phyloP scores from a whole-genome alignment of 768 basidiomycete genomes.

The Amyloporia xantha region DNA sequence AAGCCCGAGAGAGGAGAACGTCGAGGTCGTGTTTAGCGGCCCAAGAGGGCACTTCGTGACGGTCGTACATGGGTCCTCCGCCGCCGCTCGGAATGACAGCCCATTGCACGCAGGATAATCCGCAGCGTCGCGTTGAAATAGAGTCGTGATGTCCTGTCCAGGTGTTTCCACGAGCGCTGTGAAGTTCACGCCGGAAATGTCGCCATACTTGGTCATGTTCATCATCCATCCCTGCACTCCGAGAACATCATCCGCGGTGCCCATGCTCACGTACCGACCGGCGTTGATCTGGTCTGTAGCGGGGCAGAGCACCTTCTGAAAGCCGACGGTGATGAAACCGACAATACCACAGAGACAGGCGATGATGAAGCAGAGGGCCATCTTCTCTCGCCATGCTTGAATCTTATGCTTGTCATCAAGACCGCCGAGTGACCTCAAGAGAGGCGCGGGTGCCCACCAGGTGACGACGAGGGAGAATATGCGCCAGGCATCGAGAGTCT shows the following conservation, averaged over 20 bases:
- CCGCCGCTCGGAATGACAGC: conserved; percentile 60
- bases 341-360: conserved; percentile 67
- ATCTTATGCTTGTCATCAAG: conserved; percentile 69
- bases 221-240: conserved; percentile 72
- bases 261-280: conserved; percentile 44
- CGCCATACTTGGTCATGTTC: conserved; percentile 55
- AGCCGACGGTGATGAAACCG: conserved; percentile 91
- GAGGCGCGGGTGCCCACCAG: conserved; percentile 83
- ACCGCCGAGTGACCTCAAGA: conserved; percentile 69
- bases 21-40: conserved; percentile 46
- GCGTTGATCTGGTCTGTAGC: conserved; percentile 36
- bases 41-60: conserved; percentile 62
- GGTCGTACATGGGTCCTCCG: conserved; percentile 62
- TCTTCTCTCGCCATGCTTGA: conserved; percentile 98
- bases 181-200: conserved; percentile 50
- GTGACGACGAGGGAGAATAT: conserved; percentile 75
- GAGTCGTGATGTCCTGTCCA: conserved; percentile 87
- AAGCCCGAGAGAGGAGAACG: conserved; percentile 56
- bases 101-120: conserved; percentile 60
- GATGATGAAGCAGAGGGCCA: conserved; percentile 87
- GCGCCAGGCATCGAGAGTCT: conserved; percentile 62
- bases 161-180: conserved; percentile 45
- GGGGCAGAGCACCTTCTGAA: conserved; percentile 90
- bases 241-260: conserved; percentile 53
- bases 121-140: conserved; percentile 67